A percentile compares a stretch with the other conserved stretches of the same genome.
Conservation (phyloP, 2,329 filamentous ascomycete species). For the Pestalotiopsis sp. region DNA sequence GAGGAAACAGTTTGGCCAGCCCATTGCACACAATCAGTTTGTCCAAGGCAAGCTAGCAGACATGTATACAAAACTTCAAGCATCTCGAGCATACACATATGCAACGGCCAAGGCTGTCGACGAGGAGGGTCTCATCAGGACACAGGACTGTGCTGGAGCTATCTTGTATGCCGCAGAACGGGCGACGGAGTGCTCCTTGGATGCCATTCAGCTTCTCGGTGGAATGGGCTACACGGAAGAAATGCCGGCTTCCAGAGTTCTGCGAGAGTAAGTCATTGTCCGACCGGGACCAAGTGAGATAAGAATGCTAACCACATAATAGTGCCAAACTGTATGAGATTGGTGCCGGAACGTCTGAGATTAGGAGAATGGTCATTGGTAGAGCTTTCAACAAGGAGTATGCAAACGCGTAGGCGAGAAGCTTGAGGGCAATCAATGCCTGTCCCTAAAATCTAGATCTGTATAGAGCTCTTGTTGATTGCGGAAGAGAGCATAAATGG, state of each 20-base stretch:
- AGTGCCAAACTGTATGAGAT: constrained; percentile 89
- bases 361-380: constrained; percentile 92
- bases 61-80: constrained; percentile 95
- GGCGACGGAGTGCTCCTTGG: constrained; percentile 83
- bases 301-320: constrained; percentile 30
- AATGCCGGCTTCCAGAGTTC: constrained; percentile 82
- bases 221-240: constrained; percentile 98
- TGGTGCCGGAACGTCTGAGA: constrained; percentile 92
- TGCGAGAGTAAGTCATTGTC: constrained; percentile 64
- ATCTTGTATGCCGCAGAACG: constrained; percentile 93
- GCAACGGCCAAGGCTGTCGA: constrained; percentile 79
- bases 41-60: constrained; percentile 92
- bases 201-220: constrained; percentile 89
- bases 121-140: constrained; percentile 71
- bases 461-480: not conserved
- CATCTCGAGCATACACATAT: constrained; percentile 85
- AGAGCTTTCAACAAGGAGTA: constrained; percentile 89
- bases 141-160: constrained; percentile 91
- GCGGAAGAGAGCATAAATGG: no score
- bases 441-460: not conserved
- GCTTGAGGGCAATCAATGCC: not conserved
- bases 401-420: constrained; percentile 30
- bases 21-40: constrained; percentile 90
- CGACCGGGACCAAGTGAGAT: not conserved
- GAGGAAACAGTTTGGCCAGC: constrained; percentile 83